phyloP scores from a whole-genome alignment of 371 early-diverging fungal species.

The Rhizomucor pusillus region DNA sequence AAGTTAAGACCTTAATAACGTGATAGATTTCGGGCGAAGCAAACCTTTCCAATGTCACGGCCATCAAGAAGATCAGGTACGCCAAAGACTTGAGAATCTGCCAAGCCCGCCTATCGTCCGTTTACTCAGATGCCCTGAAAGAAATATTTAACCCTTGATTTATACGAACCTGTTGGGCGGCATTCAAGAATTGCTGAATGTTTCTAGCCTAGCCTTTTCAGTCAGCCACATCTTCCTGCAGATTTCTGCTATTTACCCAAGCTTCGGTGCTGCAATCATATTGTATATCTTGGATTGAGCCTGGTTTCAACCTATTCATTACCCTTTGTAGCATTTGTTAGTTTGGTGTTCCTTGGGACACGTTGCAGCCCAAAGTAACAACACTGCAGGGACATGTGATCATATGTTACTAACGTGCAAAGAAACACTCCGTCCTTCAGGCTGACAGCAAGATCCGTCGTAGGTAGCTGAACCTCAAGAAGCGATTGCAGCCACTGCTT shows the following conservation, averaged over 20 bases:
- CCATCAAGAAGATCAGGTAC: background rate
- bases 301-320: slow-evolving; percentile 10
- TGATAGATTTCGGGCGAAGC: too few species aligned
- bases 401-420: slow-evolving; percentile 60
- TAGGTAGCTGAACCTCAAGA: slow-evolving; percentile 6
- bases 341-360: background rate
- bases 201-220: slow-evolving; percentile 15
- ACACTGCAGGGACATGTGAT: slow-evolving; percentile 2
- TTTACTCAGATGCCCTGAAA: background rate
- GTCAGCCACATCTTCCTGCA: background rate
- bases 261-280: slow-evolving; percentile 3
- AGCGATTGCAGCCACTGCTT: slow-evolving; percentile 10
- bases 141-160: background rate
- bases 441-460: slow-evolving; percentile 52
- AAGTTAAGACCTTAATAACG: slow-evolving; percentile 5
- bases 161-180: slow-evolving; percentile 21
- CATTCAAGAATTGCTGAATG: slow-evolving; percentile 23
- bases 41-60: background rate
- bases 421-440: slow-evolving; percentile 82
- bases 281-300: slow-evolving; percentile 5
- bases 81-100: background rate
- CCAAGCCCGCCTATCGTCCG: background rate
- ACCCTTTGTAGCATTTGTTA: slow-evolving; percentile 6
- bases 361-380: background rate
- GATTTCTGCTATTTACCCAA: slow-evolving; percentile 7